Conservation (phyloP, 305 asterid species). For the Fraxinus xanthoxyloides region DNA sequence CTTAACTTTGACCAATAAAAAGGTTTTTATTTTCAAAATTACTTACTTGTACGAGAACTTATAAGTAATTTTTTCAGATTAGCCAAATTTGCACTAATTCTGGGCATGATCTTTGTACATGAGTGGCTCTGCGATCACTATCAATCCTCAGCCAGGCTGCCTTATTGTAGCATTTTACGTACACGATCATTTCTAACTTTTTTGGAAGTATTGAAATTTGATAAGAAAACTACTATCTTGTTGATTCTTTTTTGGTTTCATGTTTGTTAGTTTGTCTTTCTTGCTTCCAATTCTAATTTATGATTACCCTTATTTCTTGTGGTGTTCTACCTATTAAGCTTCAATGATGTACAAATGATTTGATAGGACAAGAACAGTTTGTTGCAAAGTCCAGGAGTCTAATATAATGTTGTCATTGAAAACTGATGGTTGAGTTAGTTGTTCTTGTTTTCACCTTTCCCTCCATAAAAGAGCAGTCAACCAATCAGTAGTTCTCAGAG, state of each 20-base stretch:
- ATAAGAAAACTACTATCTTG: neutral
- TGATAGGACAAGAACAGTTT: neutral
- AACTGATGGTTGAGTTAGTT: neutral
- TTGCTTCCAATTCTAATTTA: neutral
- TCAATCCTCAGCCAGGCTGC: neutral
- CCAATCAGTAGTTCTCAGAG: neutral
- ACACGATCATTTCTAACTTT: neutral
- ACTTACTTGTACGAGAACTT: neutral
- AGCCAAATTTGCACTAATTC: neutral
- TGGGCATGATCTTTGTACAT: neutral
- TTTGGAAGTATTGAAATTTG: neutral
- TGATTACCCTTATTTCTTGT: neutral
- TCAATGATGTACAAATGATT: neutral
- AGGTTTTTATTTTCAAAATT: neutral
- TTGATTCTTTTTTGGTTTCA: neutral
- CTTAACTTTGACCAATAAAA: neutral
- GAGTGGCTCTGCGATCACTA: neutral
- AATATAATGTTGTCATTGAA: neutral
- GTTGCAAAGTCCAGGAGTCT: neutral
- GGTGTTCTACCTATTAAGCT: neutral
- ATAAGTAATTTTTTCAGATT: neutral
- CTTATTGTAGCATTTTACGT: neutral
- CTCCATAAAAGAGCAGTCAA: neutral
- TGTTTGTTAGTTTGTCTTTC: neutral
- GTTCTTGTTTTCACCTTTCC: neutral